Evolutionary conservation across 345 rosid species (phyloP), one percentile per base, ranked within the genome.

Genomic region (Salix koriyanagi): DNA sequence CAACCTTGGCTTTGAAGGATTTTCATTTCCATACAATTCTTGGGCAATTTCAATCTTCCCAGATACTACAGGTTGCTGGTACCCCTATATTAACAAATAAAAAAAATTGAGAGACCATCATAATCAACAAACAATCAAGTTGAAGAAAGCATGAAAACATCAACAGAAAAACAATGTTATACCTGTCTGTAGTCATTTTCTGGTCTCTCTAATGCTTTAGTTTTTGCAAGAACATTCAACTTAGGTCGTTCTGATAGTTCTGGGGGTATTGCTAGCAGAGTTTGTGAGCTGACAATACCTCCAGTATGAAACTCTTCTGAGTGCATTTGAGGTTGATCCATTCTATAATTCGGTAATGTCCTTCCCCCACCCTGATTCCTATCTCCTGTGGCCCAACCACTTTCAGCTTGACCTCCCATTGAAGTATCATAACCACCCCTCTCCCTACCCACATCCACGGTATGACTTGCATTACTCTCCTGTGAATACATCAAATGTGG

Each of bases 111-210:
- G 61, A 58, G 32, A 8, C 56, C 32, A 42, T 39, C 58, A 28
- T 12, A 69, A 77, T 26, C 32, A 19, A 61, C 14, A 36, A 52
- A 30, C 23, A 7, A 41, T 58, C 28, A 60, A 68, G 14, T 62
- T 41, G 28, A 67, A 69, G 41, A 65, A 48, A 25, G 23, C 56
- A 50, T 9, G 16, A 4, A 30, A 41, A 42, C 12, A 44, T 41
- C 26, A 28, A 56, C 73, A 65, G 70, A 65, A 30, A 73, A 52
- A n/a, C 32, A 48, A 67, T 10, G 67, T 19, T 19, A 18, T 72
- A 84, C 78, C 84, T 78, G 84, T 41, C 72, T 71, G 61, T 19
- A 32, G 28, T 68, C 19, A 4, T 32, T 26, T 61, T 75, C 77
- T 39, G 77, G 42, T 5, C 32, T 64, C 71, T 68, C 81, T 46